A percentile compares a stretch with the other conserved stretches of the same genome.
Conservation (phyloP, 179 eudicot genomes). For the Silene noctiflora region DNA sequence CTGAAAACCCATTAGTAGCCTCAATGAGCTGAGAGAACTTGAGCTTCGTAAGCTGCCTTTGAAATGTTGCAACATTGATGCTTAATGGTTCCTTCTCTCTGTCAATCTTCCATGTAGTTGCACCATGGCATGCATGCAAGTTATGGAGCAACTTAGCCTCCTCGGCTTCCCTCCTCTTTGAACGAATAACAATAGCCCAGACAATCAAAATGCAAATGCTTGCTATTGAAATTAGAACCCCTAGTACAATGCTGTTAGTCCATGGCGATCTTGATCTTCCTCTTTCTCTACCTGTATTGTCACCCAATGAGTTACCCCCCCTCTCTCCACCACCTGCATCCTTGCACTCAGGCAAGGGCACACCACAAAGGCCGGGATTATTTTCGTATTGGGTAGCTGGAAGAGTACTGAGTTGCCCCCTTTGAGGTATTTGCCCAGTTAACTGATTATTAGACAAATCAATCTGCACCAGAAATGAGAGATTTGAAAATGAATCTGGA, state of each 20-base stretch:
- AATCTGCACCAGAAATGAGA: slow-evolving; percentile 89
- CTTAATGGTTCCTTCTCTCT: slow-evolving; percentile 93
- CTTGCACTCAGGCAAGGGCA: slow-evolving; percentile 71
- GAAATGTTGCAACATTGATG: slow-evolving; percentile 95
- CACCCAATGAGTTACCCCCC: slow-evolving; percentile 26
- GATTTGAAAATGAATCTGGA: slow-evolving; percentile 83
- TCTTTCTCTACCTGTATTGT: slow-evolving; percentile 19
- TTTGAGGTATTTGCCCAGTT: slow-evolving; percentile 76
- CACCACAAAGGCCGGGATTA: slow-evolving; percentile 91
- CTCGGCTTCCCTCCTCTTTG: slow-evolving; percentile 57
- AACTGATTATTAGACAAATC: slow-evolving; percentile 84
- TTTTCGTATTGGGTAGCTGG: slow-evolving; percentile 90
- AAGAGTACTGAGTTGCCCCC: slow-evolving; percentile 93
- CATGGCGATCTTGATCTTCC: slow-evolving; percentile 42
- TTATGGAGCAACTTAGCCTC: slow-evolving; percentile 71
- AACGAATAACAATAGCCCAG: slow-evolving; percentile 74
- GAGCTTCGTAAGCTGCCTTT: slow-evolving; percentile 74
- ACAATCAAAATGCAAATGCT: slow-evolving; percentile 54
- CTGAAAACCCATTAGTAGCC: slow-evolving; percentile 98
- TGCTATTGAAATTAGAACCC: slow-evolving; percentile 69
- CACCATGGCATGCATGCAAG: slow-evolving; percentile 63
- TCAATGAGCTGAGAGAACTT: slow-evolving; percentile 91
- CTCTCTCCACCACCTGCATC: slow-evolving; percentile 8
- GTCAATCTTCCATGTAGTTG: slow-evolving; percentile 94
- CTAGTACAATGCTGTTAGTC: slow-evolving; percentile 68